Base-by-base conservation (phyloP, 1,139 yeast genomes). In the Lodderomyces orthopsilosis region DNA sequence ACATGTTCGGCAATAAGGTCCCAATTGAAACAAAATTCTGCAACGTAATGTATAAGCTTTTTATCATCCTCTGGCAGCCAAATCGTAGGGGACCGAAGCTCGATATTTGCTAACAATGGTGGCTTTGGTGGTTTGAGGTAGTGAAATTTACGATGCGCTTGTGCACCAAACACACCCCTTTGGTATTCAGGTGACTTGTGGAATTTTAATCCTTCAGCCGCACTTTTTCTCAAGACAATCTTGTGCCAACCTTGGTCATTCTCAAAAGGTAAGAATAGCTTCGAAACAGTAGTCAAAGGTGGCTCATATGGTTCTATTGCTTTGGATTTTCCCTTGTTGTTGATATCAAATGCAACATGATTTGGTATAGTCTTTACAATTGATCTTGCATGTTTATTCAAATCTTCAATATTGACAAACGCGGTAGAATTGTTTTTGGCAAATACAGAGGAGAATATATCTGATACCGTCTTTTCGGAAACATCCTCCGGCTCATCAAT, bases 1-100 rank as follows among this genome's bases (percentile, higher is more conserved):
- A 93, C 70, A 59, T 85, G 88, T 17, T 91, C 87, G 1, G 97
- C 81, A 13, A 93, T 88, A 40, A 91, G 76, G 47, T 85, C 93
- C 98, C 98, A 93, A 59, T 93, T 93, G 65, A 88, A 90, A 10
- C 89, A 82, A 59, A 83, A 91, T 49, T 91, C 93, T 17, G 90
- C 88, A 35, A 90, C 95, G 46, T 86, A 81, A 52, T 81, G 84
- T 45, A 90, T 82, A 51, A 93, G 75, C 50, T 77, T 74, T 50
- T 83, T 84, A 58, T 93, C 98, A 61, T 93, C 98, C 52, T 85
- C 90, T 0, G 98, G 97, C 15, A 90, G 72, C 98, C 98, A 93
- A 38, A 90, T 87, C 0, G 98, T 89, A 1, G 97, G 97, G 1
- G 93, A 83, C 49, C 98, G 71, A 51, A 78, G 77, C 49, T 87